These are phyloP conservation scores for Taxillus chinensis DNA, from an alignment of 164 flowering plant species.

Conservation along the genomic window DNA sequence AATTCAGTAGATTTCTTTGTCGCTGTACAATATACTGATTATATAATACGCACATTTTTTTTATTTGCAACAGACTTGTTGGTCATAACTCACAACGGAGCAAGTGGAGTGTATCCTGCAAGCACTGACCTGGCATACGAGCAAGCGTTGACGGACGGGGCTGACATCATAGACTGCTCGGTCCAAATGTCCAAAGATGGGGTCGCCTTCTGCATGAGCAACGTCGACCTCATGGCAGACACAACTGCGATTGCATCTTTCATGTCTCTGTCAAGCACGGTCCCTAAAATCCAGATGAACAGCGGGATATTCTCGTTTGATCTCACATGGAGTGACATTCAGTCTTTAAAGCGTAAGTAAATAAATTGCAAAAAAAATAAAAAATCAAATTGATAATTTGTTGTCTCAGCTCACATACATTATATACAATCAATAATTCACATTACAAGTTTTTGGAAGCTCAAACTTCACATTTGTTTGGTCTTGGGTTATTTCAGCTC, in stretches of 20 bases:
- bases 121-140: conserved; percentile 82
- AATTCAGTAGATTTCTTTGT: too few species aligned
- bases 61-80: conserved; percentile 30
- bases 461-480: not conserved
- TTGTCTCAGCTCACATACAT: not conserved
- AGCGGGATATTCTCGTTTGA: conserved; percentile 77
- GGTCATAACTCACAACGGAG: conserved; percentile 82
- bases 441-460: not conserved
- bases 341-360: conserved; percentile 52
- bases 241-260: conserved; percentile 55
- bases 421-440: not conserved
- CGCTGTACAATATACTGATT: too few species aligned
- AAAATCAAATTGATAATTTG: conserved; percentile 2
- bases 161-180: conserved; percentile 81
- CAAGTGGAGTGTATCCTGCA: conserved; percentile 75
- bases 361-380: not conserved
- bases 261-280: conserved; percentile 31
- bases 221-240: conserved; percentile 47
- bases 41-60: not conserved
- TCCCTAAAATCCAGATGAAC: conserved; percentile 56
- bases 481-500: conserved; percentile 38
- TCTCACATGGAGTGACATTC: conserved; percentile 77
- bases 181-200: conserved; percentile 92
- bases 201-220: conserved; percentile 54
- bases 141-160: conserved; percentile 77